These are phyloP conservation scores for Penicillium maclennaniae DNA, from an alignment of 495 filamentous ascomycete species.

Conservation along the genomic window DNA sequence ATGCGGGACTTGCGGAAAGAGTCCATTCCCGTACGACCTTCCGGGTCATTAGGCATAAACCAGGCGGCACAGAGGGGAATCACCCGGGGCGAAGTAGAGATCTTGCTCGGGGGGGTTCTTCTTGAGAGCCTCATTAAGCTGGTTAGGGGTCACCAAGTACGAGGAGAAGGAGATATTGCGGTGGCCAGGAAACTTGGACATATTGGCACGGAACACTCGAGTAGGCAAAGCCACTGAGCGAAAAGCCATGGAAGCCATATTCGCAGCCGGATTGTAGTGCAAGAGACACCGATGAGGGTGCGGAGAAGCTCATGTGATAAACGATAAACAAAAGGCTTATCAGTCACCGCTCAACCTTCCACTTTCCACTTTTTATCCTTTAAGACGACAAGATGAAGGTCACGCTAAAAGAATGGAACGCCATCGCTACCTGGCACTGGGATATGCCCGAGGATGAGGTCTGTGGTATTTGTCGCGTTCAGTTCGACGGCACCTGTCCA, in stretches of 20 bases:
- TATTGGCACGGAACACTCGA: constrained; percentile 33
- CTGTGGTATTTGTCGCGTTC: constrained; percentile 96
- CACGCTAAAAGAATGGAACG: constrained; percentile 86
- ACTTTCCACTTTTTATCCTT: not conserved
- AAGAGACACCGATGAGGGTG: constrained; percentile 9
- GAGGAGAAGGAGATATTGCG: constrained; percentile 59
- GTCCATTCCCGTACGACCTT: constrained; percentile 68
- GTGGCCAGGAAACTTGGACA: constrained; percentile 27
- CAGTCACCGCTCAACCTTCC: not conserved
- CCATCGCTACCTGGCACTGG: constrained; percentile 95
- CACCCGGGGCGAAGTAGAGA: constrained; percentile 72
- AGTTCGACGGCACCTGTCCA: constrained; percentile 96
- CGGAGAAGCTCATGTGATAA: constrained; percentile 35
- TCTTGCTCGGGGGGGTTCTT: constrained; percentile 66
- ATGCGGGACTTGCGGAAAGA: constrained; percentile 76
- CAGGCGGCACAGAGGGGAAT: constrained; percentile 89
- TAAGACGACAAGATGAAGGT: constrained; percentile 71
- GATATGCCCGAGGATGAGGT: constrained; percentile 97
- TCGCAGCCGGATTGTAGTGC: constrained; percentile 14
- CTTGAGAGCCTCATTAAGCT: constrained; percentile 75
- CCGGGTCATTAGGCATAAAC: constrained; percentile 89
- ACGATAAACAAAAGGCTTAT: constrained; percentile 23
- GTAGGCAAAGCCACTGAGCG: constrained; percentile 30
- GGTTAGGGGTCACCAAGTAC: constrained; percentile 79
- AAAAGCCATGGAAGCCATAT: constrained; percentile 38